These are phyloP conservation scores for Wickerhamomyces xylosicus DNA, from an alignment of 805 yeast species.

Conservation along the genomic window DNA sequence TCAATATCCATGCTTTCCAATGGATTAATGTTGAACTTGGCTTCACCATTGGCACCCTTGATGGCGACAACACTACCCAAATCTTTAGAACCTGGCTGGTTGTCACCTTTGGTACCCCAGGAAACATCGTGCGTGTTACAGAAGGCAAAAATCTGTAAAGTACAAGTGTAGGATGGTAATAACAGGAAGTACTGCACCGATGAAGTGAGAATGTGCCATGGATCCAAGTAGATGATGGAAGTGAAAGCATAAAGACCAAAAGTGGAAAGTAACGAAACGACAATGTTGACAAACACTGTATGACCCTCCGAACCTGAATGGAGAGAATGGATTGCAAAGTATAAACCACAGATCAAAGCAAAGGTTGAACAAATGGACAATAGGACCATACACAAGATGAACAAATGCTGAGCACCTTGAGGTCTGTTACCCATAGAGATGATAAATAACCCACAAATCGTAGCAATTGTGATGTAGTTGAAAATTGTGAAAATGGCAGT, in stretches of 20 bases:
- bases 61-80: conserved; percentile 71
- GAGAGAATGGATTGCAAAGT: conserved; percentile 57
- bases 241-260: conserved; percentile 80
- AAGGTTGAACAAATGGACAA: conserved; percentile 74
- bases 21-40: conserved; percentile 67
- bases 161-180: conserved; percentile 86
- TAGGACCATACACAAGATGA: conserved; percentile 60
- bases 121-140: conserved; percentile 98
- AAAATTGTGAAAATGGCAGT: conserved; percentile 74
- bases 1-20: conserved; percentile 68
- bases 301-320: conserved; percentile 20
- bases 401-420: conserved; percentile 82
- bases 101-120: conserved; percentile 98
- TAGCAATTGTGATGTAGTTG: conserved; percentile 77
- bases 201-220: conserved; percentile 92
- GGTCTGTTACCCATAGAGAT: conserved; percentile 97
- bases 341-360: conserved; percentile 74
- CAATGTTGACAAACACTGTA: conserved; percentile 55
- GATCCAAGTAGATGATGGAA: conserved; percentile 82
- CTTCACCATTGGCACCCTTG: conserved; percentile 65
- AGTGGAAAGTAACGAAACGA: conserved; percentile 80
- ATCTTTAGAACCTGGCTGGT: conserved; percentile 46
- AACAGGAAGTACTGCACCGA: conserved; percentile 80
- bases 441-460: conserved; percentile 78
- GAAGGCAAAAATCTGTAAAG: conserved; percentile 90